Evolutionary conservation across 352 stramenopile genomes (phyloP).

Genomic region (Globisporangium recalcitrans): DNA sequence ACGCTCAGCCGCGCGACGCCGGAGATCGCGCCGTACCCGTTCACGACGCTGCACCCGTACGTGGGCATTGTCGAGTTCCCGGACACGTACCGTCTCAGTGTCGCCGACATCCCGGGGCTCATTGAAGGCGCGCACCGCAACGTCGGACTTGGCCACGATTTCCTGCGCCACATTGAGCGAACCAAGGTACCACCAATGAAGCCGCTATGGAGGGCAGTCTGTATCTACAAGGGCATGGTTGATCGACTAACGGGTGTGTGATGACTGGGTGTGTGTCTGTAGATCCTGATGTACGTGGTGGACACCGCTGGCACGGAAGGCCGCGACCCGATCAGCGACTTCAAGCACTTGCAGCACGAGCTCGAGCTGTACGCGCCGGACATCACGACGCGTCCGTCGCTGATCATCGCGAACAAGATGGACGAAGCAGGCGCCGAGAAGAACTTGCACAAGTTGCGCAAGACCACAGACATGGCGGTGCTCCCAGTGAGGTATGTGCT

Average conservation of each 20-base stretch:
- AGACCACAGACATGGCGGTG: conserved; percentile 67
- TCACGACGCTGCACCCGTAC: conserved; percentile 96
- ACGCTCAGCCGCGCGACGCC: conserved; percentile 90
- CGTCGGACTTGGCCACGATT: conserved; percentile 97
- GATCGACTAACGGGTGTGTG: too few species aligned
- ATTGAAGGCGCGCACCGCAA: conserved; percentile 92
- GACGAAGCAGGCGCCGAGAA: conserved; percentile 75
- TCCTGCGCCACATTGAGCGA: conserved; percentile 98
- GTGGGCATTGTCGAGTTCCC: conserved; percentile 94
- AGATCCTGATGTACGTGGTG: conserved; percentile 86
- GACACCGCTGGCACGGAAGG: conserved; percentile 77
- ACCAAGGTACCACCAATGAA: conserved; percentile 96
- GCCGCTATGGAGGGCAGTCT: not conserved
- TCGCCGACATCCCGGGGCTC: conserved; percentile 86
- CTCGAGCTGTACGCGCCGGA: conserved; percentile 83
- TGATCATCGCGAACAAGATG: conserved; percentile 90
- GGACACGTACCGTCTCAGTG: conserved; percentile 90
- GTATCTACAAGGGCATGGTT: not conserved
- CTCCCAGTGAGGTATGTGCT: conserved; percentile 70
- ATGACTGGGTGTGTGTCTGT: not conserved
- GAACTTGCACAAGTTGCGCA: conserved; percentile 67
- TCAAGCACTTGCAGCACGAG: conserved; percentile 75
- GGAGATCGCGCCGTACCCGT: conserved; percentile 96
- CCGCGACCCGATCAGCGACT: conserved; percentile 70
- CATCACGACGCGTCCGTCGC: conserved; percentile 78